Base-by-base conservation (phyloP, 73 alveolate genomes). In the Symbiodinium natans region DNA sequence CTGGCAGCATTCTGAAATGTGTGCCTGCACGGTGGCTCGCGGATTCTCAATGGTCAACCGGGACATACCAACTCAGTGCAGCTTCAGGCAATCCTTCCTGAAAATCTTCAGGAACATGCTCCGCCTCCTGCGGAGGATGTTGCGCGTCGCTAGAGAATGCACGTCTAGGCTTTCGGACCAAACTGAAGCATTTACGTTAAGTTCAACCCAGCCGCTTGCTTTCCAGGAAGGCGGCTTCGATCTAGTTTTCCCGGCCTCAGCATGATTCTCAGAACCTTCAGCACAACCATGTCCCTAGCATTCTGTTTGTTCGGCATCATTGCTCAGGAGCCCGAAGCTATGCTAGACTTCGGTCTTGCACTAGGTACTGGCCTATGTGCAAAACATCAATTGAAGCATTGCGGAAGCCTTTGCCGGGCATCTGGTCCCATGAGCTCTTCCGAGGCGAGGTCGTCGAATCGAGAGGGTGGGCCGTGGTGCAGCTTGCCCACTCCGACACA, bases 381-480 rank as follows among this genome's bases (percentile, higher is more conserved):
- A 19, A 34, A 25, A 63, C 38, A 19, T 6, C n/a, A n/a, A n/a
- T n/a, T n/a, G n/a, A n/a, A n/a, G n/a, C n/a, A n/a, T n/a, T n/a
- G n/a, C n/a, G n/a, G n/a, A n/a, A n/a, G n/a, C n/a, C n/a, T n/a
- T n/a, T n/a, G n/a, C n/a, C n/a, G n/a, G n/a, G n/a, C n/a, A n/a
- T n/a, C n/a, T n/a, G 13, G 29, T 29, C 80, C 6, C 13, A 63
- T 23, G 38, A 25, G 17, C 80, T 63, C 40, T 29, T 63, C 27
- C 36, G 59, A 83, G 97, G 97, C 46, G 97, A 90, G 52, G 13
- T 71, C 40, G 23, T 90, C 82, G 97, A 90, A 85, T n/a, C 97
- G 40, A 90, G 80, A 42, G 97, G 97, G 6, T 90, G 97, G 97
- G 97, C 97, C 23, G 97, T 90, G 46, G 88, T 90, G 80, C 97